Evolutionary conservation across 345 rosid species (phyloP), one percentile per base, ranked within the genome.

Genomic region (Euclidium syriacum): DNA sequence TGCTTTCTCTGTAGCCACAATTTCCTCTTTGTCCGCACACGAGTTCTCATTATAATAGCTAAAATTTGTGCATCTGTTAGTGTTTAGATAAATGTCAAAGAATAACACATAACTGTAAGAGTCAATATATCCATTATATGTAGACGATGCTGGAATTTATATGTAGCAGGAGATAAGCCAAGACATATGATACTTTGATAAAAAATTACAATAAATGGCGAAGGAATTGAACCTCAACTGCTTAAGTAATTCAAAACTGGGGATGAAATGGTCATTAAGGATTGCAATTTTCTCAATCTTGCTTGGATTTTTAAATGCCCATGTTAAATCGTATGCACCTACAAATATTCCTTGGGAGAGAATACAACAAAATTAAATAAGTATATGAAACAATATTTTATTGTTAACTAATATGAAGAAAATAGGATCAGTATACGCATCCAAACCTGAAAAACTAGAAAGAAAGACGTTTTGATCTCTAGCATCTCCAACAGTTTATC

Each of bases 301-400:
- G 85, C 70, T 78, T 9, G 69, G 58, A 55, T 92, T 89, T 63
- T 85, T 89, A 78, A 92, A 68, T 8, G 95, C 96, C 98, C 98
- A 92, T 12, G 96, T 92, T 73, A 92, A 73, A 73, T 96, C 96
- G 57, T 86, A 92, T 26, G 98, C 85, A 71, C 98, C 98, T 68
- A 89, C 96, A 73, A 92, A 78, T 86, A 92, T n/a, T 96, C 98
- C 98, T 92, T 80, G 51, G 32, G 59, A 46, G 42, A n/a, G n/a
- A n/a, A n/a, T n/a, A 62, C 58, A 46, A 72, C 51, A 53, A 35
- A 59, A 18, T 26, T 35, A 57, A 17, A 50, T 71, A 33, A 71
- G 65, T 24, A 63, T 14, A 40, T 3, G 22, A 26, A 38, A 57
- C 17, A 43, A n/a, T 23, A 25, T 48, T 3, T n/a, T 1, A 27